Evolutionary conservation across 2,329 filamentous ascomycete species (phyloP).

Genomic region (Aspergillus brunneoviolaceus): DNA sequence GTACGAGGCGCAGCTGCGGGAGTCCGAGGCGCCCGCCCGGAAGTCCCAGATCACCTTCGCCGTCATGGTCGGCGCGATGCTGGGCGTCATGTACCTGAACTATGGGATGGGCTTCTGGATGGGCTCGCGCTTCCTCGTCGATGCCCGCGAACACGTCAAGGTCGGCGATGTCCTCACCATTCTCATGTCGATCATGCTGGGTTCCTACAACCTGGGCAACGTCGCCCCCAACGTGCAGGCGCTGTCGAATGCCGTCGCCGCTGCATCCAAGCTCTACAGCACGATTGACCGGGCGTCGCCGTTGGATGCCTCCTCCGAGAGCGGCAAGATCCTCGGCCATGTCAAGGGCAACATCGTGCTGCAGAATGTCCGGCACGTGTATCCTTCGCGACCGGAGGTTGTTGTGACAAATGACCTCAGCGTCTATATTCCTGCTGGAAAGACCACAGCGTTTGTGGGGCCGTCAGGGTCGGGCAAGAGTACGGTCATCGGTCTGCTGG

Average conservation of each 20-base stretch:
- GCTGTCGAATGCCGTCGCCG: constrained; percentile 46
- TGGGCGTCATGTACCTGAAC: constrained; percentile 34
- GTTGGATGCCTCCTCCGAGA: constrained; percentile 37
- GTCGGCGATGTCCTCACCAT: constrained; percentile 30
- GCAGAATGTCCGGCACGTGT: constrained; percentile 47
- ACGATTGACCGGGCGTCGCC: constrained; percentile 43
- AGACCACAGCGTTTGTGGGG: constrained; percentile 59
- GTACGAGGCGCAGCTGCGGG: constrained; percentile 27
- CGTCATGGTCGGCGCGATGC: constrained; percentile 30
- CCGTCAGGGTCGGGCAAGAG: constrained; percentile 48
- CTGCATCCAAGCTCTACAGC: constrained; percentile 37
- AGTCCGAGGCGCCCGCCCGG: constrained; percentile 26
- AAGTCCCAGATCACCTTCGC: constrained; percentile 30
- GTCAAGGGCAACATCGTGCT: constrained; percentile 39
- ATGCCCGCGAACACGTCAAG: constrained; percentile 19
- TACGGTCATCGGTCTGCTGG: constrained; percentile 52
- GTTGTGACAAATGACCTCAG: constrained; percentile 46
- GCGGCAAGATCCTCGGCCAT: constrained; percentile 24
- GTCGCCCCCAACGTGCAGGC: constrained; percentile 44
- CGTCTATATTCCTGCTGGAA: constrained; percentile 47
- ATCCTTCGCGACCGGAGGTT: constrained; percentile 47
- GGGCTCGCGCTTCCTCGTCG: constrained; percentile 28
- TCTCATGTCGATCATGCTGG: constrained; percentile 35
- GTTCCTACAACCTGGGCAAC: constrained; percentile 38
- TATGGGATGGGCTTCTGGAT: constrained; percentile 39